Evolutionary conservation across 2,329 filamentous ascomycete species (phyloP), one percentile per base, ranked within the genome.

Genomic region (Paraconiothyrium brasiliense): DNA sequence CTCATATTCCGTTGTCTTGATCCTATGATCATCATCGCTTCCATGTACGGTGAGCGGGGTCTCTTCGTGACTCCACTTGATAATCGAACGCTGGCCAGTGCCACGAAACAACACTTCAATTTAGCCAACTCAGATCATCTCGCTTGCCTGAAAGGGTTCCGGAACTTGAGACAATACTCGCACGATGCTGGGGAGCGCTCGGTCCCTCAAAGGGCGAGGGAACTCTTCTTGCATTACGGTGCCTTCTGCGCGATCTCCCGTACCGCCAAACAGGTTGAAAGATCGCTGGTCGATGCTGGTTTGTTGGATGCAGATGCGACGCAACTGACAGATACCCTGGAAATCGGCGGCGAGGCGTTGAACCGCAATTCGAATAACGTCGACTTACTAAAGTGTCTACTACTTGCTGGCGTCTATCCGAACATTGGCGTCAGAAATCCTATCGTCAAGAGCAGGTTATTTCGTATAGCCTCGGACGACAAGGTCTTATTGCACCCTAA

Each of bases 1-100:
- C 49, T 60, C 34, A 51, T 60, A n/a, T 60, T 60, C 52, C 58
- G 47, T 22, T 60, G 58, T 32, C 39, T 60, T 4, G 58, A 60
- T 37, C 54, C 58, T 7, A 35, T 47, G 11, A 51, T 60, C 16
- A 47, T 52, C 37, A 54, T 60, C 4, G 52, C 46, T 14, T 22
- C 58, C 13, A 52, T 60, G 39, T 51, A 27, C 32, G 20, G 27
- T 7, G 30, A 54, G 10, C 30, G 54, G 3, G 10, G 20, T 20
- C 37, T 60, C 8, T 51, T 60, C 27, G 8, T 47, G 2, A 46
- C 39, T 20, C 58, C 58, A 27, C 8, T 6, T 27, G 52, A 47
- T 30, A 27, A 20, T 20, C 24, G 37, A 52, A 32, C 35, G 43
- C 2, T 41, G 20, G 55, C 22, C 20, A n/a, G 46, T 47, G 37